phyloP scores from a whole-genome alignment of 2,329 filamentous ascomycete species.

The Metarhizium sp. region DNA sequence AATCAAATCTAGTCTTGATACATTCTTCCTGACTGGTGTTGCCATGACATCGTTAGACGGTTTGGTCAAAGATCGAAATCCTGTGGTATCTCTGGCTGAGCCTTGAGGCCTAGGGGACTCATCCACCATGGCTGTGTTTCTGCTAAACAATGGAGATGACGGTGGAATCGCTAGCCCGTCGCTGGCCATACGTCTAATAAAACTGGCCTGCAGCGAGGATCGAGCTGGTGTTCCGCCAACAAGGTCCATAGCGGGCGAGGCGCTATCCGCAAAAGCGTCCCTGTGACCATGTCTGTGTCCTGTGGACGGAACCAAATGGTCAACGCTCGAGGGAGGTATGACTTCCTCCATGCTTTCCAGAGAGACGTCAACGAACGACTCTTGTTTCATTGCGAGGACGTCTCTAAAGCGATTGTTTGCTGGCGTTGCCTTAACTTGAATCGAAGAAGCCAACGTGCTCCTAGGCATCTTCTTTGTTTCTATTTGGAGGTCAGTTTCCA shows the following conservation, averaged over 20 bases:
- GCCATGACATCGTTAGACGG: conserved; percentile 19
- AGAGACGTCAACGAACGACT: conserved; percentile 12
- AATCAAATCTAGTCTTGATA: conserved; percentile 8
- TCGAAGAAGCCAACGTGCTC: conserved; percentile 23
- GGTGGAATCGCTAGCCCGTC: conserved; percentile 21
- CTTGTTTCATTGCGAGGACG: conserved; percentile 27
- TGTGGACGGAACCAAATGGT: conserved; percentile 32
- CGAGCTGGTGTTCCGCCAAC: conserved; percentile 23
- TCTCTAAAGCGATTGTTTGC: conserved; percentile 45
- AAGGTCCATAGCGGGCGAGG: conserved; percentile 19
- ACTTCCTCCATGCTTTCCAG: conserved; percentile 18
- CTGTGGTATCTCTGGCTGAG: conserved; percentile 9
- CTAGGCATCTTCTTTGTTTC: conserved; percentile 44
- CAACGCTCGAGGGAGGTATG: conserved; percentile 28
- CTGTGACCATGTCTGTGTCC: conserved; percentile 22
- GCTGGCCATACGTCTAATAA: conserved; percentile 17
- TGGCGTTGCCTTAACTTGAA: conserved; percentile 50
- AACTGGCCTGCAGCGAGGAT: conserved; percentile 13
- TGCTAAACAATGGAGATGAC: conserved; percentile 25
- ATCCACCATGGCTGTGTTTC: conserved; percentile 11
- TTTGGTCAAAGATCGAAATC: conserved; percentile 10
- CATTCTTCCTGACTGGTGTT: conserved; percentile 29
- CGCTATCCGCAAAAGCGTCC: conserved; percentile 19
- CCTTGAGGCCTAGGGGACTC: conserved; percentile 9
- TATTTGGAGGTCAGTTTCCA: conserved; percentile 23